Evolutionary conservation across 1,284 basidiomycete genomes (phyloP), one percentile per base, ranked within the genome.

Genomic region (Fomitopsis schrenkii): DNA sequence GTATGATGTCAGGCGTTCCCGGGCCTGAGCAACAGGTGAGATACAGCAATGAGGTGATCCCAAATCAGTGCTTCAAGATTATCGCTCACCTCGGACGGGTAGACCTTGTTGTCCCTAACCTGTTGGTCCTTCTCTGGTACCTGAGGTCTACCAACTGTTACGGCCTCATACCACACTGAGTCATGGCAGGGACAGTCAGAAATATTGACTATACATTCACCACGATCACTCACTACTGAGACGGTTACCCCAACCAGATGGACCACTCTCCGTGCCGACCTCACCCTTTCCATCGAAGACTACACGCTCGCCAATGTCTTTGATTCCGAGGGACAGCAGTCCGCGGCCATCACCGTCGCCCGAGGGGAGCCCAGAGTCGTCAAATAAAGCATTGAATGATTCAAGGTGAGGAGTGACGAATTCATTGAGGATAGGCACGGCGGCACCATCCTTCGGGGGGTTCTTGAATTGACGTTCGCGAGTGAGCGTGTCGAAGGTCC

Each of bases 311-410:
- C 92, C 90, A 54, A 99, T 90, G 64, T 98, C 94, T 67, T 88
- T 84, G 7, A 98, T 73, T 8, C 85, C 94, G 15, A 95, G 78
- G 61, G 88, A 88, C 12, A 99, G 76, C 12, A 99, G 75, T 0
- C 97, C 97, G 28, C 82, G 83, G 3, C 90, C 91, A 58, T 93
- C 87, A 9, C 86, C 86, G 65, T 93, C 88, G 6, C 90, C 90
- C 53, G 77, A 73, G 70, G 84, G 87, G 64, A 88, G 72, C 6
- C 86, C 89, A 58, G 88, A 91, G 68, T 94, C 93, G 69, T 97
- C 93, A 72, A 97, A 94, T 36, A 99, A 83, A 12, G 95, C 90
- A 75, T 99, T 97, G 83, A 99, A 99, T 48, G 93, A 95, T 75
- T 98, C 93, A 65, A 99, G 86, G 73, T 98, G 96, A 10, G 97